These are phyloP conservation scores for Globisporangium sylvaticum DNA, from an alignment of 352 stramenopile genomes.

Conservation along the genomic window DNA sequence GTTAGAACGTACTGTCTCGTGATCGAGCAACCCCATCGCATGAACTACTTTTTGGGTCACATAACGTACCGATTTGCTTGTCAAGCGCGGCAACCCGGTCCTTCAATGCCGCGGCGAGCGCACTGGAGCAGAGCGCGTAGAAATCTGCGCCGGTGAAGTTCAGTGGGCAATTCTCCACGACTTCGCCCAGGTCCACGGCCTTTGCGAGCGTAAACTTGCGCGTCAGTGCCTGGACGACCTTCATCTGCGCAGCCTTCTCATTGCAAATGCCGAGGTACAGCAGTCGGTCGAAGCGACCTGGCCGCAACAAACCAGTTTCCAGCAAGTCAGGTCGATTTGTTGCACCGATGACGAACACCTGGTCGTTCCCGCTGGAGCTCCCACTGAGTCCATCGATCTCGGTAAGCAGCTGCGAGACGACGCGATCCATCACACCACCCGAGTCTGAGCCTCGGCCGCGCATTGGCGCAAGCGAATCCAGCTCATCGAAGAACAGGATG, in stretches of 20 bases:
- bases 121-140: constrained; percentile 78
- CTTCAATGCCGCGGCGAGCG: constrained; percentile 72
- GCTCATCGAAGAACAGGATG: constrained; percentile 93
- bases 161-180: constrained; percentile 56
- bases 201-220: constrained; percentile 70
- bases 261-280: constrained; percentile 83
- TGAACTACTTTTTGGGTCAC: not conserved
- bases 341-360: constrained; percentile 95
- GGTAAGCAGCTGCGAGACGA: constrained; percentile 94
- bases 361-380: constrained; percentile 45
- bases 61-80: constrained; percentile 47
- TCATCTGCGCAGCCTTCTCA: constrained; percentile 64
- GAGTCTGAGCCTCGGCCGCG: constrained; percentile 87
- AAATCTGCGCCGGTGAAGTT: constrained; percentile 86
- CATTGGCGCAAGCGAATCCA: constrained; percentile 88
- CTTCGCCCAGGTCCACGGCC: constrained; percentile 53
- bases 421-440: constrained; percentile 93
- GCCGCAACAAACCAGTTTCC: constrained; percentile 92
- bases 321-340: constrained; percentile 96
- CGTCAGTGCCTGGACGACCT: constrained; percentile 81
- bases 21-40: too few relatives aligned
- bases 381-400: constrained; percentile 91
- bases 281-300: constrained; percentile 86
- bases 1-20: not conserved
- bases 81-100: constrained; percentile 67